Evolutionary conservation across 352 stramenopile genomes (phyloP), one percentile per base, ranked within the genome.

Genomic region (Globisporangium nagaii): DNA sequence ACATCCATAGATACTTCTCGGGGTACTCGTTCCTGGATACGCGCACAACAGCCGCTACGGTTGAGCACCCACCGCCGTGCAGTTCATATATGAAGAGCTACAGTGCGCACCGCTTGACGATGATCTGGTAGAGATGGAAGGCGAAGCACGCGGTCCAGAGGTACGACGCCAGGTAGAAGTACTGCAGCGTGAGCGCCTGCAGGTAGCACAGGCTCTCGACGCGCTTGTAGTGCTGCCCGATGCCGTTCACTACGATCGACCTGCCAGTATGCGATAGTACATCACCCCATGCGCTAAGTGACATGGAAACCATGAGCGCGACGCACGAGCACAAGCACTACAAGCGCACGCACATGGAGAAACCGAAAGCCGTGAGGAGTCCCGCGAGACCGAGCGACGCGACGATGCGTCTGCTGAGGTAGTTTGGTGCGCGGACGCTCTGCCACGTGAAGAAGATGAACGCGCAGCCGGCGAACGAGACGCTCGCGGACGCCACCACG

Each of bases 51-150:
- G n/a, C n/a, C n/a, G n/a, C n/a, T n/a, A n/a, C n/a, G n/a, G n/a
- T n/a, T 30, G 12, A 42, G 4, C 24, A 30, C 10, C 20, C n/a
- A n/a, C n/a, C n/a, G n/a, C n/a, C n/a, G n/a, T n/a, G n/a, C n/a
- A n/a, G n/a, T n/a, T n/a, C n/a, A n/a, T n/a, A n/a, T n/a, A n/a
- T n/a, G n/a, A n/a, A n/a, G n/a, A n/a, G n/a, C n/a, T n/a, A n/a
- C n/a, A n/a, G n/a, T n/a, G n/a, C 73, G 41, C 32, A 82, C 62
- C 75, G 65, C 49, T 86, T 79, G 37, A 90, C 78, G 45, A 93
- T 86, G 72, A 93, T 88, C 62, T 91, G 80, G 67, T 89, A 93
- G 54, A 93, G 68, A 60, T 93, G 79, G 49, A 91, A 91, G 30
- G 84, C 84, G 46, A 93, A 93, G 68, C 84, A 93, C 2, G 66